Evolutionary conservation across 805 yeast genomes (phyloP).

Genomic region (Candida boidinii): DNA sequence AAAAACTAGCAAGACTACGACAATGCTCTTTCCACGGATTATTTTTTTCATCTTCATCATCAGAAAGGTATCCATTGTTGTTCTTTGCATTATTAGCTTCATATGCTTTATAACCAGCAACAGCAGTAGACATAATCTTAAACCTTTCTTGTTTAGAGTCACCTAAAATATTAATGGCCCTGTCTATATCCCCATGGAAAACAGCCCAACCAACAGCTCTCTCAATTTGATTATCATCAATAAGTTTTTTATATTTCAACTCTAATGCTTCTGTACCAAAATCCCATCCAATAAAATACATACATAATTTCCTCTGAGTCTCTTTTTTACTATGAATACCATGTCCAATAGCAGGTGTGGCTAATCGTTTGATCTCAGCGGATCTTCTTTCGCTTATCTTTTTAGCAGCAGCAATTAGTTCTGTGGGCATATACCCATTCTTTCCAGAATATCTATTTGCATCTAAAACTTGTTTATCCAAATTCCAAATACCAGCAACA

Average conservation of each 20-base stretch:
- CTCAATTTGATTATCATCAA: constrained; percentile 54
- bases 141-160: constrained; percentile 64
- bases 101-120: constrained; percentile 79
- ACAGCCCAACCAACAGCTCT: constrained; percentile 98
- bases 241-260: constrained; percentile 49
- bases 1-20: constrained; percentile 76
- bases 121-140: constrained; percentile 82
- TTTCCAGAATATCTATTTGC: constrained; percentile 39
- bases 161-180: constrained; percentile 73
- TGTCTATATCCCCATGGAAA: constrained; percentile 78
- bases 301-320: constrained; percentile 66
- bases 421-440: no score
- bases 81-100: no score
- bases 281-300: constrained; percentile 88
- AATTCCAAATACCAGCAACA: constrained; percentile 84
- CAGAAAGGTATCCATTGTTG: no score
- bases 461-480: constrained; percentile 41
- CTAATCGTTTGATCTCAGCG: constrained; percentile 37
- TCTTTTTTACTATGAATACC: constrained; percentile 40
- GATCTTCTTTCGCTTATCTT: constrained; percentile 35
- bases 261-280: constrained; percentile 70
- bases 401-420: constrained; percentile 40
- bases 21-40: constrained; percentile 93
- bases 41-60: constrained; percentile 40
- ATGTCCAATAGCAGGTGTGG: constrained; percentile 31